Evolutionary conservation across 306 rosid genomes (phyloP), one percentile per base, ranked within the genome.

Genomic region (Lathyrus oleraceus): DNA sequence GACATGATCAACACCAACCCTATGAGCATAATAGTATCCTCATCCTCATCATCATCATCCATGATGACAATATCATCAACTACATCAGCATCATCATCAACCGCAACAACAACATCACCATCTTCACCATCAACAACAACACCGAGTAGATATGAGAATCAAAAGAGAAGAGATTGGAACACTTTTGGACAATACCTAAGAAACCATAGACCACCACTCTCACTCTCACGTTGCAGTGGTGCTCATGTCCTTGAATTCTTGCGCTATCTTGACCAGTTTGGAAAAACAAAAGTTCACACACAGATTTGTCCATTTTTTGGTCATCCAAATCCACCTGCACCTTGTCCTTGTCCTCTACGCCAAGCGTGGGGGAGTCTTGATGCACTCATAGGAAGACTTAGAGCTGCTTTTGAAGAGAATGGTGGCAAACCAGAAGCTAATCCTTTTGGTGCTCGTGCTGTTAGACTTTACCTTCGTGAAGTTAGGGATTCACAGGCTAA

Each of bases 321-420:
- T 0, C 90, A 86, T 47, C 97, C 95, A 0, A 86, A 82, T 78
- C 97, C 97, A 0, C 95, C 97, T 0, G 90, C 90, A 1, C 90
- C 97, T 0, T 91, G 97, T 76, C 85, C 89, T 3, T 91, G 97
- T 42, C 95, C 97, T 2, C 80, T 91, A 1, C 86, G 97, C 6
- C 97, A 91, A 61, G 97, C 97, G 0, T 91, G 97, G 97, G 97
- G 97, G 0, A 88, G 95, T 80, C 92, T 91, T 3, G 97, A 91
- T 6, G 90, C 97, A 3, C 92, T 91, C 47, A 75, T 91, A 1
- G 96, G 96, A 0, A 86, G 96, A 15, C 91, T 89, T 30, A 77
- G 96, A n/a, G 96, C 96, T 0, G 94, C 97, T 10, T 91, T 83
- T n/a, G 97, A 91, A 59, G 97, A 91, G 71, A 84, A 91, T 36